Percentiles rank a stretch among this genome's conserved stretches.
Evolutionary conservation across 2,329 filamentous ascomycete species (phyloP).

Genomic region (Botrytis porri): DNA sequence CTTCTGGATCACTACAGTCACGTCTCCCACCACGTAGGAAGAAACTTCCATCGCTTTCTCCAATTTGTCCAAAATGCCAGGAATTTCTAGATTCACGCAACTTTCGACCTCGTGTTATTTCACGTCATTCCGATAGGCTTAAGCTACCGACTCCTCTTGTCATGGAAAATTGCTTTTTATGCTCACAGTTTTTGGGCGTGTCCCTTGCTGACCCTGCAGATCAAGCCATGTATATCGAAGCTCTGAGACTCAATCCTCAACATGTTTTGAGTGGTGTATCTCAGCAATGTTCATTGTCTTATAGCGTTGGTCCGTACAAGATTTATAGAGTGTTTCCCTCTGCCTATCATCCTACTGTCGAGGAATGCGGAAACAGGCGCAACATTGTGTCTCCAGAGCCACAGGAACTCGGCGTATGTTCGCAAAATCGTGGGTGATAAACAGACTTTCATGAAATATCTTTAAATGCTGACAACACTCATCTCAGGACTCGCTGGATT

Average conservation of each 20-base stretch:
- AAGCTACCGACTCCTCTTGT: neutral
- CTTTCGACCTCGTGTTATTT: no score
- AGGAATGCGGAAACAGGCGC: no score
- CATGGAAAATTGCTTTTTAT: neutral
- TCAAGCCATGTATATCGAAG: neutral
- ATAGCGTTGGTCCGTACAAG: neutral
- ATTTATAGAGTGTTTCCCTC: no score
- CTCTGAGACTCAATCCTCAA: neutral
- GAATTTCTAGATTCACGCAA: neutral
- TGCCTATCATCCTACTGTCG: no score
- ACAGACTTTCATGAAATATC: no score
- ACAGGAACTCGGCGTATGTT: neutral
- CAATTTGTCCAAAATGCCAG: neutral
- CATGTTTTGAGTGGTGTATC: neutral
- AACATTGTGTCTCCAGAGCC: no score
- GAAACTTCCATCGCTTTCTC: no score
- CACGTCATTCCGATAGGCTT: no score
- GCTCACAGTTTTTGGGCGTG: neutral
- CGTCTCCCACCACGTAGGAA: no score
- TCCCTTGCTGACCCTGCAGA: neutral
- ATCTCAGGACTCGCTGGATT: neutral
- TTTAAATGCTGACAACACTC: accelerated
- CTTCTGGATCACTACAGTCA: no score
- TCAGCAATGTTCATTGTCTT: neutral
- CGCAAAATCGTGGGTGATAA: neutral